Evolutionary conservation across 1,139 yeast species (phyloP).

Genomic region (Wickerhamomyces sp.): DNA sequence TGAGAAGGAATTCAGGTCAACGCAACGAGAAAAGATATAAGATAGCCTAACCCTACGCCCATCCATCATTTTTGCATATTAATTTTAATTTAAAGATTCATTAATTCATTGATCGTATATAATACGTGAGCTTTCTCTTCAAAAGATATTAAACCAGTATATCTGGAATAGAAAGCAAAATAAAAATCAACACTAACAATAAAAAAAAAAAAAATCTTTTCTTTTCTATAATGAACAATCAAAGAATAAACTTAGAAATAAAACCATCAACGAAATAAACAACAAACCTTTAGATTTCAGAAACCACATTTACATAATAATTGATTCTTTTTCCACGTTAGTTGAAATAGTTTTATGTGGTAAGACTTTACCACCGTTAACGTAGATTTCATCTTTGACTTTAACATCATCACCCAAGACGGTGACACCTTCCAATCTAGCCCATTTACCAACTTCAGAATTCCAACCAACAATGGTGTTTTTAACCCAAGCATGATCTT

Average conservation of each 20-base stretch:
- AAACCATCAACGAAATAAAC: background rate
- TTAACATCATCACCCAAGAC: slow-evolving; percentile 99
- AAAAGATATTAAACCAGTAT: background rate
- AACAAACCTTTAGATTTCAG: background rate
- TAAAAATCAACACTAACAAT: background rate
- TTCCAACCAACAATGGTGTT: slow-evolving; percentile 99
- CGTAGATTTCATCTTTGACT: slow-evolving; percentile 96
- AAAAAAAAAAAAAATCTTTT: background rate
- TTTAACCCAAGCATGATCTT: slow-evolving; percentile 98
- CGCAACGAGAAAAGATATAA: no score
- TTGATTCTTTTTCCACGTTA: slow-evolving; percentile 95
- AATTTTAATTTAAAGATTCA: background rate
- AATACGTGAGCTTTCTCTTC: background rate
- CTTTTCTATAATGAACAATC: background rate
- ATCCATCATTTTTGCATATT: no score
- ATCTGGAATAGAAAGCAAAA: background rate
- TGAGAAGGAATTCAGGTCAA: slow-evolving; percentile 2
- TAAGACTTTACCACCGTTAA: slow-evolving; percentile 97
- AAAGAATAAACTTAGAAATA: background rate
- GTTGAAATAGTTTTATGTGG: slow-evolving; percentile 97
- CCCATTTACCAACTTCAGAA: slow-evolving; percentile 98
- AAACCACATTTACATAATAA: slow-evolving; percentile 65
- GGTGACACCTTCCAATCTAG: slow-evolving; percentile 96
- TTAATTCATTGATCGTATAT: background rate
- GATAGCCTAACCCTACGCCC: no score